Base-by-base conservation (phyloP, 345 rosid species). In the Ricinus communis region DNA sequence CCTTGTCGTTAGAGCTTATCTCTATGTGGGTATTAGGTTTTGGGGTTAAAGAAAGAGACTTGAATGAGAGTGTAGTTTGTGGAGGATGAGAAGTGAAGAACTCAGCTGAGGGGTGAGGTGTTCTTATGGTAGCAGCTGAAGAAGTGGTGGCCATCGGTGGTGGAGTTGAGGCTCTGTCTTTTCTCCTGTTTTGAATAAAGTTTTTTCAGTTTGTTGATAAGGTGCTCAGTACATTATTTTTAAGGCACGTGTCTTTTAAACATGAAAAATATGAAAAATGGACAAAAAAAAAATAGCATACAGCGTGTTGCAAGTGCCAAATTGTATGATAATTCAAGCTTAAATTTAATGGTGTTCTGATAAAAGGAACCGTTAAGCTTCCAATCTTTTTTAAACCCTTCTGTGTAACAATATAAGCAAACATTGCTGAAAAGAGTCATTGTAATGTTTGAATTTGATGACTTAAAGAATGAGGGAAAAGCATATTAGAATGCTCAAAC, bases 91-190 rank as follows among this genome's bases (percentile, higher is more conserved):
- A 55, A 38, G 58, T 19, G 67, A 62, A 47, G 54, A 30, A 24
- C 46, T 64, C 59, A 16, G 75, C 15, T 18, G 77, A 65, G 47
- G 62, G 11, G 21, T 18, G 70, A 19, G 47, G 28, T 45, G 62
- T n/a, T 54, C 65, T 74, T 24, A 46, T 53, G 1, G 61, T 41
- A 46, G 57, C 19, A 15, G 40, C 49, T 16, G 70, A 52, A 59
- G 78, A 40, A 51, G 64, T 19, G 27, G 65, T 9, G 18, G 74
- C 81, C 78, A 77, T 73, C 21, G 1, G 4, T 31, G 58, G 67
- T 6, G 24, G 63, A 7, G 24, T 31, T 33, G 21, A 58, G 1
- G 10, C 31, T n/a, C 31, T 58, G 0, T 8, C 27, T 5, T 12
- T n/a, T n/a, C n/a, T 8, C 22, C 12, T 30, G 2, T 30, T 30